Evolutionary conservation across 1,284 basidiomycete species (phyloP).

Genomic region (Melampsora occidentalis): DNA sequence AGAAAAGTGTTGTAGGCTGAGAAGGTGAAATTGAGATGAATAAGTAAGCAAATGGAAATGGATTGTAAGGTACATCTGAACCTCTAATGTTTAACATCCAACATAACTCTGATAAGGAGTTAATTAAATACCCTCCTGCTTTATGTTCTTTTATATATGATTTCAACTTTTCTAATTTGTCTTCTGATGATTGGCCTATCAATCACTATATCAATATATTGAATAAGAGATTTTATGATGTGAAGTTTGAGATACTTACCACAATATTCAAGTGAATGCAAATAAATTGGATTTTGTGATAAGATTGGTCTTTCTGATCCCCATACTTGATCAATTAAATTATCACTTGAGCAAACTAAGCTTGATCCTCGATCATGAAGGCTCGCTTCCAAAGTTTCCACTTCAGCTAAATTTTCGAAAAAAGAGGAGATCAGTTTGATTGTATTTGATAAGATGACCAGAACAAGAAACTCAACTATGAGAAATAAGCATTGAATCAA

Average conservation of each 20-base stretch:
- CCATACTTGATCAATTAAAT: constrained; percentile 84
- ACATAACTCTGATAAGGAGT: constrained; percentile 59
- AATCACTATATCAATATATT: not conserved
- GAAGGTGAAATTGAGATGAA: constrained; percentile 46
- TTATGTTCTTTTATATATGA: not conserved
- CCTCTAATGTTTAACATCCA: constrained; percentile 81
- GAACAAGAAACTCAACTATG: constrained; percentile 57
- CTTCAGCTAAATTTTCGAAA: too few species aligned
- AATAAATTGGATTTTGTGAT: not conserved
- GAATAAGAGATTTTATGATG: not conserved
- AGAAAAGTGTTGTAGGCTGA: too few species aligned
- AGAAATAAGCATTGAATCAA: constrained; percentile 83
- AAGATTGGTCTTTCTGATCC: not conserved
- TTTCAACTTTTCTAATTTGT: not conserved
- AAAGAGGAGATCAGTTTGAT: too few species aligned
- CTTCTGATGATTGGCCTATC: not conserved
- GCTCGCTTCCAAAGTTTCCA: too few species aligned
- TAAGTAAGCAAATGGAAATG: constrained; percentile 52
- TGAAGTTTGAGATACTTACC: constrained; percentile 1
- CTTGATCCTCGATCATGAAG: too few species aligned
- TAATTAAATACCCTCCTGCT: constrained; percentile 53
- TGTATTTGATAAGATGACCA: too few species aligned
- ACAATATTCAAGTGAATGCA: not conserved
- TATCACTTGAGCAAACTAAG: constrained; percentile 56
- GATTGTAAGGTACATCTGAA: constrained; percentile 79